These are phyloP conservation scores for Hypholoma fasciculare DNA, from an alignment of 768 basidiomycete species.

Conservation along the genomic window DNA sequence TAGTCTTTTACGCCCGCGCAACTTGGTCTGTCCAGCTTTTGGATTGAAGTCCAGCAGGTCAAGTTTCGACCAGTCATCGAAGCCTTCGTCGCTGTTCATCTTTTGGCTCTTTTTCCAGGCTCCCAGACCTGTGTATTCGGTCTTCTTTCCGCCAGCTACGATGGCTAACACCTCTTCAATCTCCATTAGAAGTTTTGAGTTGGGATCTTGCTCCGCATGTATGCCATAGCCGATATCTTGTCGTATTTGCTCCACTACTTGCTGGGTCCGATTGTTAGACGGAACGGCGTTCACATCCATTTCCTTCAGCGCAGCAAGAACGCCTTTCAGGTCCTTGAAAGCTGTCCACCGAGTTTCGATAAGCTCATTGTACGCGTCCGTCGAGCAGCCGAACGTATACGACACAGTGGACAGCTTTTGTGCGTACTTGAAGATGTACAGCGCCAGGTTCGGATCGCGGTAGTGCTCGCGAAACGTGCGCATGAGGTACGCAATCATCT, in stretches of 20 bases:
- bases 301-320: conserved; percentile 72
- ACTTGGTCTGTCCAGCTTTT: background rate
- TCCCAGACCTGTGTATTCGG: conserved; percentile 28
- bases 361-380: conserved; percentile 85
- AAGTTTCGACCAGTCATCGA: conserved; percentile 31
- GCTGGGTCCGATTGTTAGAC: conserved; percentile 58
- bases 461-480: conserved; percentile 76
- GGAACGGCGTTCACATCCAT: conserved; percentile 82
- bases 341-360: conserved; percentile 82
- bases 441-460: conserved; percentile 74
- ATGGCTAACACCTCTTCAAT: conserved; percentile 44
- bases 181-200: conserved; percentile 42
- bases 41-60: background rate
- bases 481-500: conserved; percentile 78
- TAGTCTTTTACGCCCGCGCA: background rate
- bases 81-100: conserved; percentile 40
- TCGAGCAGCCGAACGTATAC: conserved; percentile 89
- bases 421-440: conserved; percentile 82
- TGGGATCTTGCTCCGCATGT: background rate
- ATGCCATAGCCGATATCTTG: conserved; percentile 52
- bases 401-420: conserved; percentile 72
- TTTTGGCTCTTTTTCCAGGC: conserved; percentile 47
- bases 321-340: conserved; percentile 80
- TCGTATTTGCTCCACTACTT: conserved; percentile 61
- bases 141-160: background rate